These are phyloP conservation scores for Yamadazyma spencermartinsiae DNA, from an alignment of 1,139 yeast species.

Conservation along the genomic window DNA sequence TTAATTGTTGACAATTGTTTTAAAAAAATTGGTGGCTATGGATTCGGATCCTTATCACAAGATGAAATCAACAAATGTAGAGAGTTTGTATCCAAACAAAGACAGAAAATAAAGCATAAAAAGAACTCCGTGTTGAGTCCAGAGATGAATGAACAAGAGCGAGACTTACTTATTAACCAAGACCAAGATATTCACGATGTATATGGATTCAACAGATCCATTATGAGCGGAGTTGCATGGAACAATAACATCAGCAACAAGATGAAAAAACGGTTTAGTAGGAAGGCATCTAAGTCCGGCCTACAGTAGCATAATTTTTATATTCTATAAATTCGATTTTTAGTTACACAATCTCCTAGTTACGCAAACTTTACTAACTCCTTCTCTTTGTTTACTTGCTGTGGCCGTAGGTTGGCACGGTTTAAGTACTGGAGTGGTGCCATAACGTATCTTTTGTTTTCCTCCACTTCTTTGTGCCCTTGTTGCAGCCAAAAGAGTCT, in stretches of 20 bases:
- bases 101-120: conserved; percentile 46
- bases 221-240: conserved; percentile 60
- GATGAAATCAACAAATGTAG: conserved; percentile 79
- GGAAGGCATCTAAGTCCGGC: conserved; percentile 17
- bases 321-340: too few species aligned
- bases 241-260: conserved; percentile 53
- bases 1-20: conserved; percentile 71
- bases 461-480: background rate
- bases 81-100: conserved; percentile 67
- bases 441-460: background rate
- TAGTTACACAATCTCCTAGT: too few species aligned
- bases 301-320: conserved; percentile 5
- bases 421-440: too few species aligned
- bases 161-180: conserved; percentile 29
- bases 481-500: background rate
- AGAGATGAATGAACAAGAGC: conserved; percentile 42
- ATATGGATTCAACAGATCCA: conserved; percentile 51
- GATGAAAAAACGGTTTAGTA: conserved; percentile 45
- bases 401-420: too few species aligned
- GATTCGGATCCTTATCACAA: conserved; percentile 73
- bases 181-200: conserved; percentile 45
- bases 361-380: too few species aligned
- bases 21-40: conserved; percentile 66
- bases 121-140: conserved; percentile 31
- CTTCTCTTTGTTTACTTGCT: too few species aligned